Percentiles rank a stretch among this genome's conserved stretches.
phyloP scores from a whole-genome alignment of 1,284 basidiomycete species.

The Vanrija humicola region DNA sequence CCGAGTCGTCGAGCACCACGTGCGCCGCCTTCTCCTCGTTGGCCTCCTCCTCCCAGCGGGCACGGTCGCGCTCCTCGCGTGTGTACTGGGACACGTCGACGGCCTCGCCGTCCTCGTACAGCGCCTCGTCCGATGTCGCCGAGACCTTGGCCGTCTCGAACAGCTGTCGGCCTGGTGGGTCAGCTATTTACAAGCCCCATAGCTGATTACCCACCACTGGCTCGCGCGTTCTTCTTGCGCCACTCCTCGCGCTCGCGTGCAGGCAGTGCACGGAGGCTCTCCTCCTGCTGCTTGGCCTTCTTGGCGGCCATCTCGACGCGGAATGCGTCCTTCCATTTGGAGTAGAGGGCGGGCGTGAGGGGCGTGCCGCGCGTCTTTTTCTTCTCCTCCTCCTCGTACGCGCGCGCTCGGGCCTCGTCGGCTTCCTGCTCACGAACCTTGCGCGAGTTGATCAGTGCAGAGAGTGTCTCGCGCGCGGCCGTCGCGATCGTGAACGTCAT shows the following conservation, averaged over 20 bases:
- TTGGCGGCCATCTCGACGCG: constrained; percentile 62
- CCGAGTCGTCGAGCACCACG: constrained; percentile 9
- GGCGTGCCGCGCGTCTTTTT: constrained; percentile 83
- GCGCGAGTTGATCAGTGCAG: constrained; percentile 60
- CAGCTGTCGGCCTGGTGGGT: constrained; percentile 68
- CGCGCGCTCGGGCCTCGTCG: constrained; percentile 66
- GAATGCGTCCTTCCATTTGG: constrained; percentile 73
- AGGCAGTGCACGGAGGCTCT: constrained; percentile 68
- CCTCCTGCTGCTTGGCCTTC: constrained; percentile 71
- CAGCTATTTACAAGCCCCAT: too few relatives aligned
- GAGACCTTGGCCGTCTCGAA: constrained; percentile 76
- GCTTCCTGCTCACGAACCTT: constrained; percentile 59
- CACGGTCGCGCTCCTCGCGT: constrained; percentile 57
- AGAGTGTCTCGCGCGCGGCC: constrained; percentile 75
- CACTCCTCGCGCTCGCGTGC: constrained; percentile 86
- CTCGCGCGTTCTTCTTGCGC: constrained; percentile 62
- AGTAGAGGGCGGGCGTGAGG: constrained; percentile 77
- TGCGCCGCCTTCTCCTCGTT: constrained; percentile 47
- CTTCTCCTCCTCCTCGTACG: constrained; percentile 81
- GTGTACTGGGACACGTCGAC: constrained; percentile 86
- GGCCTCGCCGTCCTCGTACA: constrained; percentile 75
- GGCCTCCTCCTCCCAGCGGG: constrained; percentile 60
- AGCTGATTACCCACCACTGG: too few relatives aligned
- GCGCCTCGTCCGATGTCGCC: constrained; percentile 63
- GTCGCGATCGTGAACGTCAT: constrained; percentile 96